Base-by-base conservation (phyloP, 2,329 filamentous ascomycete genomes). In the Amylocarpus encephaloides region DNA sequence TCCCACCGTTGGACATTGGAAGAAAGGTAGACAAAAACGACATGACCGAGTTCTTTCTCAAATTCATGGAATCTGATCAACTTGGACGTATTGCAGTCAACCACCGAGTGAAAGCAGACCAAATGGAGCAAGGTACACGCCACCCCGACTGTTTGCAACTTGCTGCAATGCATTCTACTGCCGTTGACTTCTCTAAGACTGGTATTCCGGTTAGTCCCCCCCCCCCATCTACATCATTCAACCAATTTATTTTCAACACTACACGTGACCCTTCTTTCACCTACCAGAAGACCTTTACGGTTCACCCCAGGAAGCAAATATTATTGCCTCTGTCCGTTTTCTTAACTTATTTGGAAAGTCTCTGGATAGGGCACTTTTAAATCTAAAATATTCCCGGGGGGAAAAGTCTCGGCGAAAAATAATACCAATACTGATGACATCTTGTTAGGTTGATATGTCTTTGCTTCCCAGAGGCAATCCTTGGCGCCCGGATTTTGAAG, bases 21-120 rank as follows among this genome's bases (percentile, higher is more conserved):
- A 73, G 85, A 1, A 54, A 68, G 0, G 85, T 94, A 0, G 67
- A 66, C 1, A 66, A 67, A 1, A 65, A 77, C 0, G 88, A 94
- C 58, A 93, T 95, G 70, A 82, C 81, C 0, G 72, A 85, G 10
- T 93, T 92, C 67, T 93, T 95, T 55, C 74, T 94, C n/a, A 72
- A 82, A 13, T 89, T 88, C 53, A 87, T 88, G 81, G 73, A 76
- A 53, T 79, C 77, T 0, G 82, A 88, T 58, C 73, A 81, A 15
- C 66, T 88, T 1, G 83, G 83, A 0, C 63, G 82, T 40, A 86
- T 89, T 57, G 82, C 84, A 0, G 80, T 68, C 0, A 68, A 75
- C 2, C 85, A 89, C 60, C 73, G 82, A 57, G 74, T 85, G 1
- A 61, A 86, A 13, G 80, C 85, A 0, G 86, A 89, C 61, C 73